Conservation (phyloP, 495 filamentous ascomycete genomes). For the Podospora fimiseda region DNA sequence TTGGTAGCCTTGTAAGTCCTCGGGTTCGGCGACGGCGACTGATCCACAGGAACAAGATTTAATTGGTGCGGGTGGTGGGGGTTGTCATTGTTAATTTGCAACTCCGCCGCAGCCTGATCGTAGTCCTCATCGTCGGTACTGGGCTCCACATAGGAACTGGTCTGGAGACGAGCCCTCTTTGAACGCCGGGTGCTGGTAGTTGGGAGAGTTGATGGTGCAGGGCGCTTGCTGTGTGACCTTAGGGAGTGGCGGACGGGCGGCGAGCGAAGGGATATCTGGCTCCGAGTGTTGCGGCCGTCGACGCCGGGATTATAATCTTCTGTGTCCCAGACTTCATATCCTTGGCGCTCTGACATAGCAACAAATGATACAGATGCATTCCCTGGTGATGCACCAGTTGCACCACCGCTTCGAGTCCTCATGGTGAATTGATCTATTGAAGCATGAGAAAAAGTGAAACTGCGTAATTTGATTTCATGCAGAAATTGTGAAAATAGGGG, state of each 20-base stretch:
- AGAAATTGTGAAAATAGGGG: not conserved
- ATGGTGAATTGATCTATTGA: not conserved
- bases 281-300: conserved; percentile 19
- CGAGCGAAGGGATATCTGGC: conserved; percentile 10
- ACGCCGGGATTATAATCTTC: conserved; percentile 5
- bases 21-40: not conserved
- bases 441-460: not conserved
- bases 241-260: not conserved
- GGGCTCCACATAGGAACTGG: not conserved
- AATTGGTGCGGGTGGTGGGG: no score
- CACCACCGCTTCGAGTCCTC: conserved; percentile 11
- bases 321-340: conserved; percentile 9
- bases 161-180: not conserved
- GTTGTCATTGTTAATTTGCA: no score
- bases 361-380: conserved; percentile 8
- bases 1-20: not conserved
- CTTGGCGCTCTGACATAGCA: conserved; percentile 23
- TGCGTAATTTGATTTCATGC: not conserved
- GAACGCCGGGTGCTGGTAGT: not conserved
- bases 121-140: not conserved
- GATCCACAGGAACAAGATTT: conserved; percentile 2
- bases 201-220: not conserved
- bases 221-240: not conserved
- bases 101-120: not conserved
- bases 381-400: conserved; percentile 2